phyloP scores from a whole-genome alignment of 768 basidiomycete species.

The Termitomyces bulborhizus region DNA sequence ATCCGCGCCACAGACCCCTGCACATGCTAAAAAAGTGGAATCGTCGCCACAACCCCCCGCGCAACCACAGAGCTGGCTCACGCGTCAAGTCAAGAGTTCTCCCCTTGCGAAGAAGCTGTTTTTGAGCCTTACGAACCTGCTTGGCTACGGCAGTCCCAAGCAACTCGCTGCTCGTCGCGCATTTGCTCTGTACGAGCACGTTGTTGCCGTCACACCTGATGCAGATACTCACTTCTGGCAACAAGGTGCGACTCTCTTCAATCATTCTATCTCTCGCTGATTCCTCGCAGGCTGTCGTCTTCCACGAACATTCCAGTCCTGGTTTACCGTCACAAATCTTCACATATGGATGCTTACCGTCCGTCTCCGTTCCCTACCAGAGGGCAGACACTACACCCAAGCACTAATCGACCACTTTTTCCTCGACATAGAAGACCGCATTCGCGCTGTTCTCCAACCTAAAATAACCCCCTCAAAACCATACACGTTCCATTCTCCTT shows the following conservation, averaged over 20 bases:
- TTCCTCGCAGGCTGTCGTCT: constrained; percentile 62
- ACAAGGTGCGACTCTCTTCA: constrained; percentile 39
- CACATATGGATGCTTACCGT: constrained; percentile 90
- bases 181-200: constrained; percentile 47
- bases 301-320: constrained; percentile 93
- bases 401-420: constrained; percentile 93
- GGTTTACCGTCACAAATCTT: constrained; percentile 91
- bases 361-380: constrained; percentile 78
- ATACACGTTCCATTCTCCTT: constrained; percentile 39
- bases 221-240: constrained; percentile 60
- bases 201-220: constrained; percentile 54
- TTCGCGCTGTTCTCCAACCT: constrained; percentile 74
- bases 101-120: constrained; percentile 41
- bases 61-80: constrained; percentile 40
- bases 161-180: constrained; percentile 59
- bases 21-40: background rate
- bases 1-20: background rate
- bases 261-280: background rate
- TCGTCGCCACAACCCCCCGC: background rate
- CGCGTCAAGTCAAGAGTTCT: constrained; percentile 43
- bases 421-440: constrained; percentile 85
- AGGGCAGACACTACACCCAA: constrained; percentile 68
- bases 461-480: constrained; percentile 30
- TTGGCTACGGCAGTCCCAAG: constrained; percentile 58
- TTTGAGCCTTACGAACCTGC: constrained; percentile 35